Base-by-base conservation (phyloP, 2,329 filamentous ascomycete species). In the Metarhizium brunneum region DNA sequence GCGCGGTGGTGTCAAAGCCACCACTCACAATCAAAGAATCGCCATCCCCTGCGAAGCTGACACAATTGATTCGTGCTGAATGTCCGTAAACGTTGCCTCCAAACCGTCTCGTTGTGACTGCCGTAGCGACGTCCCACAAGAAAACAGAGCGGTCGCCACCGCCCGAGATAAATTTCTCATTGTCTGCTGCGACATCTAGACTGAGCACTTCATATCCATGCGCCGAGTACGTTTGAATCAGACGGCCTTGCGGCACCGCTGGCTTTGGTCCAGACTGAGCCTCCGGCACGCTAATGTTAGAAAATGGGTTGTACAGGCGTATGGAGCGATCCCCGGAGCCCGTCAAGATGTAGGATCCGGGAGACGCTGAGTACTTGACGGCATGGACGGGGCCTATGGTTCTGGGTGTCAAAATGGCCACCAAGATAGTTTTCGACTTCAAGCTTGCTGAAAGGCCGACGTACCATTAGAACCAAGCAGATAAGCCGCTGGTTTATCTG, bases 131-230 rank as follows among this genome's bases (percentile, higher is more conserved):
- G 71, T 99, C 94, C 94, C 94, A 97, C 5, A 96, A 78, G 67
- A 96, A 96, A 0, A 96, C 90, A 58, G 82, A 80, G 63, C 92
- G 88, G 74, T 99, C 94, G 57, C 94, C 94, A 62, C 94, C 94
- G 1, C 84, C 82, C n/a, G 86, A 92, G 10, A 85, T 86, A 69
- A 99, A 96, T 47, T 84, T 84, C 61, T 90, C 82, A 71, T 99
- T 99, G 73, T 90, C 86, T 29, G 75, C 66, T 7, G 83, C 75
- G 52, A 96, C 87, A 53, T 82, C 78, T 43, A 99, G 78, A 61
- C 89, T 88, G 58, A 96, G 85, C 7, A 99, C 87, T 63, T 92
- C 88, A 75, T 99, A 96, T 62, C 90, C 92, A 72, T 99, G 94
- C 2, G 88, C 90, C 40, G 85, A 76, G 74, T 96, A 99, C 40